Evolutionary conservation across 2,329 filamentous ascomycete genomes (phyloP).

Genomic region (Scytalidium sp.): DNA sequence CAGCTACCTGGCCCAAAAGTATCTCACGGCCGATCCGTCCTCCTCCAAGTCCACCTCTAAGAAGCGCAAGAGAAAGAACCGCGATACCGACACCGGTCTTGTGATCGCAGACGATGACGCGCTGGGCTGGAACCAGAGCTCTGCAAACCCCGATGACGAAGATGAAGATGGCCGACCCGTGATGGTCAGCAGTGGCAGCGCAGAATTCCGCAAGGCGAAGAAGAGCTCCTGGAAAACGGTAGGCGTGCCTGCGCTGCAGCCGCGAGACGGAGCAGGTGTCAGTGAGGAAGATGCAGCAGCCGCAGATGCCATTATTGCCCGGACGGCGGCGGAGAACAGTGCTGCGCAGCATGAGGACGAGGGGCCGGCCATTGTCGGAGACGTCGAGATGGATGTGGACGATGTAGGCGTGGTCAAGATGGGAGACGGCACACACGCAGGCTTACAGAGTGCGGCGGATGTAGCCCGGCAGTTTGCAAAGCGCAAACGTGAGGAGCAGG

Average conservation of each 20-base stretch:
- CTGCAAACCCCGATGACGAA: constrained; percentile 45
- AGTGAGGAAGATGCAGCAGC: constrained; percentile 53
- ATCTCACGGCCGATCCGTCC: constrained; percentile 65
- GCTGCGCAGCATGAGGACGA: constrained; percentile 49
- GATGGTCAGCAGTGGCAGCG: constrained; percentile 41
- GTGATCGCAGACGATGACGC: constrained; percentile 65
- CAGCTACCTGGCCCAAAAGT: constrained; percentile 87
- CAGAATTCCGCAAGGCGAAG: constrained; percentile 71
- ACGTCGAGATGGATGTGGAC: constrained; percentile 36
- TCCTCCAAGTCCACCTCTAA: constrained; percentile 51
- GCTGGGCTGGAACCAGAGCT: constrained; percentile 32
- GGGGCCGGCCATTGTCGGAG: constrained; percentile 33
- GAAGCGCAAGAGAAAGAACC: constrained; percentile 58
- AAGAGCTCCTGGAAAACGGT: constrained; percentile 79
- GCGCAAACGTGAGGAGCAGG: constrained; percentile 63
- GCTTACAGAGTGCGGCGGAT: constrained; percentile 78
- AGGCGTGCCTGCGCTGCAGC: constrained; percentile 37
- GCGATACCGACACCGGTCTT: constrained; percentile 44
- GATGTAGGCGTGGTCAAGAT: constrained; percentile 63
- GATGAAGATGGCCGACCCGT: constrained; percentile 48
- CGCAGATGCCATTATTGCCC: constrained; percentile 76
- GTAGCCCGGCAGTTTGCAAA: constrained; percentile 68
- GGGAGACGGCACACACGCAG: constrained; percentile 84
- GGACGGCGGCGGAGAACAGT: constrained; percentile 64
- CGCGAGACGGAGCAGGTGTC: constrained; percentile 10